Evolutionary conservation across 2,329 filamentous ascomycete species (phyloP), one percentile per base, ranked within the genome.

Genomic region (Blastomyces emzantsi): DNA sequence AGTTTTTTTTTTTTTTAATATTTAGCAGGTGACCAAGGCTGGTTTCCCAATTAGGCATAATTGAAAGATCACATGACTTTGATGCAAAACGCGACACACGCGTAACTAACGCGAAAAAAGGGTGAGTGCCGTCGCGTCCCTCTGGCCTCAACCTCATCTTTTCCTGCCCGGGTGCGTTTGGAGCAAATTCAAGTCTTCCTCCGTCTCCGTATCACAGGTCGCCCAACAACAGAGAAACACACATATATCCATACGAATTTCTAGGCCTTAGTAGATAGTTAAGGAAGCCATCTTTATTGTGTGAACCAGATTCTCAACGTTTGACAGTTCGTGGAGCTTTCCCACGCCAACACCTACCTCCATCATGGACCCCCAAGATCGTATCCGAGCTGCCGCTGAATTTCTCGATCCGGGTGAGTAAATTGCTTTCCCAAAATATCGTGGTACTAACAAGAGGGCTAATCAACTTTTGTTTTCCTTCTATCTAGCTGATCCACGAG

Each of bases 381-480:
- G 92, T 71, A 86, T 96, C 75, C 89, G 91, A 71, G 86, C 89
- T 67, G 92, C 91, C n/a, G 85, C 89, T 71, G 92, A 97, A 75
- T 97, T 97, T 73, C 85, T 97, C 54, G 93, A 97, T 80, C 93
- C 93, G 66, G 87, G 92, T 96, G 84, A 72, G 87, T 76, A 36
- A 22, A 39, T 39, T 39, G 9, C 36, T 39, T 59, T 28, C 2
- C 55, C 33, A 54, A 57, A 47, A 64, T 8, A 63, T n/a, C 3
- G 11, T 49, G n/a, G 25, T 17, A 17, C 39, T 54, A 67, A 13
- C 4, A 13, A 39, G 64, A 56, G 63, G 51, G 62, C 68, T 65
- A 62, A 65, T 59, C 66, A 63, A 3, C 54, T 51, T 22, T 60
- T 4, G 5, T 43, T 49, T 60, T 33, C 28, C 39, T 65, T 63